phyloP scores from a whole-genome alignment of 2,329 filamentous ascomycete genomes.

The Hymenoscyphus salicellus region DNA sequence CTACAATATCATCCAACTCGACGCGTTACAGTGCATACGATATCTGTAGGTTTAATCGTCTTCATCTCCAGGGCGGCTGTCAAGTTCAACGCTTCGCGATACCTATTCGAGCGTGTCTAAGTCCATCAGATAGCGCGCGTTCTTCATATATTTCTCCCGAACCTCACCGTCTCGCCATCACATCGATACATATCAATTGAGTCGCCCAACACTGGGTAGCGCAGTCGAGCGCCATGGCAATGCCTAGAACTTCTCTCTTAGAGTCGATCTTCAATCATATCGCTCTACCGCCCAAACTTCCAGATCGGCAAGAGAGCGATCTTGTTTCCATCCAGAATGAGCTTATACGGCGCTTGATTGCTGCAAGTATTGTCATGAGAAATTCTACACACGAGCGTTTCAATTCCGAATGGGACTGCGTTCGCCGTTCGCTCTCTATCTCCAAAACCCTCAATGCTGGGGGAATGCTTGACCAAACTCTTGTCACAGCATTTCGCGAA shows the following conservation, averaged over 20 bases:
- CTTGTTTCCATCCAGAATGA: conserved; percentile 12
- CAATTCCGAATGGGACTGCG: conserved; percentile 1
- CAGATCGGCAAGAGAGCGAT: conserved; percentile 19
- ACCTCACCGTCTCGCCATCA: not conserved
- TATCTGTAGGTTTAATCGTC: not conserved
- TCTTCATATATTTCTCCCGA: not conserved
- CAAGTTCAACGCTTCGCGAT: not conserved
- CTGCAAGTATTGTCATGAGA: conserved; percentile 9
- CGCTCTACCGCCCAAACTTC: conserved; percentile 23
- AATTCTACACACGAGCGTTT: not conserved
- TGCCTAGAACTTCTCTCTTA: not conserved
- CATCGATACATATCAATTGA: not conserved
- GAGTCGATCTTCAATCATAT: conserved; percentile 26
- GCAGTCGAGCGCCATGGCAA: not conserved
- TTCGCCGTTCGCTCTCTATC: conserved; percentile 17
- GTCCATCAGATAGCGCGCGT: not conserved
- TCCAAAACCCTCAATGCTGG: conserved; percentile 17
- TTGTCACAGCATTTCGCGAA: conserved; percentile 33
- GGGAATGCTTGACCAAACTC: conserved; percentile 22
- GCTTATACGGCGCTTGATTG: conserved; percentile 14
- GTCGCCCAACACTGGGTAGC: not conserved
- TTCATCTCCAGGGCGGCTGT: not conserved
- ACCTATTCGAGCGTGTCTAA: not conserved
- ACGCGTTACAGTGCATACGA: not conserved
- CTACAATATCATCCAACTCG: not conserved